Evolutionary conservation across 352 stramenopile genomes (phyloP).

Genomic region (Peronosclerospora sorghi): DNA sequence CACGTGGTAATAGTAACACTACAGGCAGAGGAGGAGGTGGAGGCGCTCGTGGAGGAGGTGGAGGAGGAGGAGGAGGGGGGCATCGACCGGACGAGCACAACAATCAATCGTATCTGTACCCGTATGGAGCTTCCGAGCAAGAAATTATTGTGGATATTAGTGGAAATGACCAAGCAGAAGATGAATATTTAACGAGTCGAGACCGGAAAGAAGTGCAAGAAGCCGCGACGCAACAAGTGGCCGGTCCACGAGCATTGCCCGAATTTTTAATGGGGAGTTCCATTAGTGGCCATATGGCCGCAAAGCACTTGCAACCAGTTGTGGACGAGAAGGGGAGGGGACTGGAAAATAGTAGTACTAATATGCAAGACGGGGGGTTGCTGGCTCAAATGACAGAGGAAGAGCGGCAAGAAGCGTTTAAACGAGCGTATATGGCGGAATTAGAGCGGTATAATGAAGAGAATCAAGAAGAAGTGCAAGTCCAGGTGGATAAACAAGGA

Average conservation of each 20-base stretch:
- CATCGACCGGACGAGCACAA: slow-evolving; percentile 44
- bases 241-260: slow-evolving; percentile 52
- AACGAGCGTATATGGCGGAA: slow-evolving; percentile 72
- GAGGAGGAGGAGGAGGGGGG: slow-evolving; percentile 7
- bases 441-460: slow-evolving; percentile 82
- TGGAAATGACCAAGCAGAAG: slow-evolving; percentile 55
- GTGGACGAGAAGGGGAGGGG: slow-evolving; percentile 26
- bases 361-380: slow-evolving; percentile 42
- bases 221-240: slow-evolving; percentile 32
- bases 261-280: slow-evolving; percentile 77
- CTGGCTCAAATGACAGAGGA: slow-evolving; percentile 71
- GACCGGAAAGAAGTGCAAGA: slow-evolving; percentile 71
- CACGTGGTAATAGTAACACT: slow-evolving; percentile 21
- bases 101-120: slow-evolving; percentile 75
- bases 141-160: slow-evolving; percentile 84
- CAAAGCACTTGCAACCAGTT: slow-evolving; percentile 56
- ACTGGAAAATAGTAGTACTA: slow-evolving; percentile 18
- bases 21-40: slow-evolving; percentile 30
- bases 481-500: slow-evolving; percentile 70
- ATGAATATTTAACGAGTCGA: slow-evolving; percentile 71
- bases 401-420: slow-evolving; percentile 71
- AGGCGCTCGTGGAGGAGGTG: slow-evolving; percentile 29
- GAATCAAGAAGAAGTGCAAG: slow-evolving; percentile 70
- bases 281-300: slow-evolving; percentile 80
- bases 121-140: slow-evolving; percentile 63